Conservation (phyloP, 116 monocot genomes). For the Papilionanthe hybrid region DNA sequence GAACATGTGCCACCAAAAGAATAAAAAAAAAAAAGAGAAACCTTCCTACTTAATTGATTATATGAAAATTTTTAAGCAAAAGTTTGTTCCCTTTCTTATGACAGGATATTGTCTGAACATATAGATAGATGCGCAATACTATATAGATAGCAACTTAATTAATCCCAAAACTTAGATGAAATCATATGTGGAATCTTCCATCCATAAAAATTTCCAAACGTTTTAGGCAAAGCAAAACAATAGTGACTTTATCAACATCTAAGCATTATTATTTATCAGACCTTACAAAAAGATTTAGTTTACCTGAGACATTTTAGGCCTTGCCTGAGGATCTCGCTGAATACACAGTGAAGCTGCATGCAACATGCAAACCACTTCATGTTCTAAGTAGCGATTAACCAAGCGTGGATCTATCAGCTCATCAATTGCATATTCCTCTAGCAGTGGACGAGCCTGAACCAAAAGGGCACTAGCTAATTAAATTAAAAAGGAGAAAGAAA, state of each 20-base stretch:
- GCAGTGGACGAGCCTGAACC: conserved; percentile 66
- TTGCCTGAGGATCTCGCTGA: conserved; percentile 62
- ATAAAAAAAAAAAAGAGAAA: too few relatives aligned
- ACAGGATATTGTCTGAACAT: not conserved
- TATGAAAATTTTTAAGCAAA: too few relatives aligned
- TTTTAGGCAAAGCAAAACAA: not conserved
- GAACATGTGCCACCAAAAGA: too few relatives aligned
- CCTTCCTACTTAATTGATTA: too few relatives aligned
- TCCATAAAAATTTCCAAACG: not conserved
- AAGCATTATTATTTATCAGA: not conserved
- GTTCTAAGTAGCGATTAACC: conserved; percentile 42
- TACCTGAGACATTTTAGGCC: conserved; percentile 91
- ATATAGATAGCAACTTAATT: not conserved
- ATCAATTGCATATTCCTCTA: conserved; percentile 56
- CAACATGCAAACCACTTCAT: conserved; percentile 71
- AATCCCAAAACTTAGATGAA: not conserved
- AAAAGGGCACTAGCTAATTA: conserved; percentile 4
- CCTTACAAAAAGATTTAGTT: not conserved
- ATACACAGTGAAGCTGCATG: conserved; percentile 85
- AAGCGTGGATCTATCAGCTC: conserved; percentile 65
- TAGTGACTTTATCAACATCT: not conserved
- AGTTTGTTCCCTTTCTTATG: not conserved
- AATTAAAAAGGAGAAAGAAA: not conserved
- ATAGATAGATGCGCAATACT: not conserved
- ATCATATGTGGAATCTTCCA: not conserved